Evolutionary conservation across 768 basidiomycete species (phyloP), one percentile per base, ranked within the genome.

Genomic region (Suillus tomentosus): DNA sequence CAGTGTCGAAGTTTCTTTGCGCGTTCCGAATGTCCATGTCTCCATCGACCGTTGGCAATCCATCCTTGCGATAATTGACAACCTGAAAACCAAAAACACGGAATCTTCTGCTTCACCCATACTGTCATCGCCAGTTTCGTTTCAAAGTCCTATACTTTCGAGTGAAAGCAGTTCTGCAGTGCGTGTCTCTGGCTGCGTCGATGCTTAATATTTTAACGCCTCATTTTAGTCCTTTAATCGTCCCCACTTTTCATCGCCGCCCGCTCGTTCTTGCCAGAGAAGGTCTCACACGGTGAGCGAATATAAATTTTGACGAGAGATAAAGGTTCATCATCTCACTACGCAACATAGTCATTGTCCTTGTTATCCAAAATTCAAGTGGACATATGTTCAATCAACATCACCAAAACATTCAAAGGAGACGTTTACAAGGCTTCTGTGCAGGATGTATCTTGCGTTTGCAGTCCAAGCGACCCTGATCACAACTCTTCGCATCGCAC

Each of bases 381-480:
- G 57, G 78, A 77, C 51, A 70, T 89, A 24, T 74, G 81, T 47
- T 80, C 82, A 24, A 73, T 89, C 7, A 81, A 79, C 14, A 64
- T 86, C 50, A 81, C 79, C 47, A 76, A 78, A 62, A 73, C 74
- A 62, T 68, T 79, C 48, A 72, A 72, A 14, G 57, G 66, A 14
- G 70, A 75, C 24, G 77, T 78, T 48, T 86, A 86, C 68, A 78
- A 76, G 57, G 69, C 82, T 22, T 72, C 78, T 57, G 69, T 88
- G 24, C 78, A 79, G 50, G 73, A 80, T 36, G 67, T 85, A 15
- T 66, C 70, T 1, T 67, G 85, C 31, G 72, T 74, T 40, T 79
- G 82, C 31, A 79, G 80, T 34, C 77, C 84, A 17, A 87, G 88
- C 65, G 79, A 85, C 57, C 77, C 83, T 5, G 74, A 75, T 11